phyloP scores from a whole-genome alignment of 352 stramenopile genomes.

The Globisporangium canariense region DNA sequence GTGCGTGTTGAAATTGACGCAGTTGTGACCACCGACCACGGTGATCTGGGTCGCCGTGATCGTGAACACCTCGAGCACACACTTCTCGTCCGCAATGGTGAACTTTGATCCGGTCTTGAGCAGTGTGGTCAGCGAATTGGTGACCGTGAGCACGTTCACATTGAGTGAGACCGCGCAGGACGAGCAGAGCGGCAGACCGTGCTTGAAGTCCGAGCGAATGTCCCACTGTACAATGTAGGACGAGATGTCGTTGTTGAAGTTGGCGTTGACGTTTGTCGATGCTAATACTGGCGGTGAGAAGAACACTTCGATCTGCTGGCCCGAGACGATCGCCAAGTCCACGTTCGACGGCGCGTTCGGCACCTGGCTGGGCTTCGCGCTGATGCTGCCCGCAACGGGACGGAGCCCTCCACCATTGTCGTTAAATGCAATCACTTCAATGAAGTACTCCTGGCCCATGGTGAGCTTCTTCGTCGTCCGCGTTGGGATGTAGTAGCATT shows the following conservation, averaged over 20 bases:
- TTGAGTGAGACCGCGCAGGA: conserved; percentile 45
- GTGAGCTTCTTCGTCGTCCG: conserved; percentile 53
- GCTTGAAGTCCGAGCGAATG: conserved; percentile 55
- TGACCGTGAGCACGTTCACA: conserved; percentile 32
- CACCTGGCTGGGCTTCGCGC: conserved; percentile 75
- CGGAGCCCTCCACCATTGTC: conserved; percentile 57
- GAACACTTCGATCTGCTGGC: conserved; percentile 84
- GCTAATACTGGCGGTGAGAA: conserved; percentile 77
- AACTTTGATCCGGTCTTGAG: conserved; percentile 36
- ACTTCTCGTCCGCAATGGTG: conserved; percentile 51
- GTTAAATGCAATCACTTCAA: conserved; percentile 80
- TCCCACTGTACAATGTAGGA: conserved; percentile 91
- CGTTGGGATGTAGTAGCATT: conserved; percentile 69
- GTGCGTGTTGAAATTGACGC: conserved; percentile 42
- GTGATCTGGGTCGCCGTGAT: conserved; percentile 22
- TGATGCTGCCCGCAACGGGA: conserved; percentile 26
- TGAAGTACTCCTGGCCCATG: conserved; percentile 71
- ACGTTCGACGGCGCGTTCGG: conserved; percentile 88
- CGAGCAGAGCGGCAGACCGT: conserved; percentile 47
- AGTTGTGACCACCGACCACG: conserved; percentile 33
- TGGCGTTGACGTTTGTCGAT: conserved; percentile 48
- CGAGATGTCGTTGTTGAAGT: conserved; percentile 84
- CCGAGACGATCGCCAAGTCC: conserved; percentile 84
- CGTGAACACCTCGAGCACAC: conserved; percentile 35
- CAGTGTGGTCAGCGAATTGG: conserved; percentile 27